phyloP scores from a whole-genome alignment of 306 rosid genomes.

The Citrullus colocynthis region DNA sequence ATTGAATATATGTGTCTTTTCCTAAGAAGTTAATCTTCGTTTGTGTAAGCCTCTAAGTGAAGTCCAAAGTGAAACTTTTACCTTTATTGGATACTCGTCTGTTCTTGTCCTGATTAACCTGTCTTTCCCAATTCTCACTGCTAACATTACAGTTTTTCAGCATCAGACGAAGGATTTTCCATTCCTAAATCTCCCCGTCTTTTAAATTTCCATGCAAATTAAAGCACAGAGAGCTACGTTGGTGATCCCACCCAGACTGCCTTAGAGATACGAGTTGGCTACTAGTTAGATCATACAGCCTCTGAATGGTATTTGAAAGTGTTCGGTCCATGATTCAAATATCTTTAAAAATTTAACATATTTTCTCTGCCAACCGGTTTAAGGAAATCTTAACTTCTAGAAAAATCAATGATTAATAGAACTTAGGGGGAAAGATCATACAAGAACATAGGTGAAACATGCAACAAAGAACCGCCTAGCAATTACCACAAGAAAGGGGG shows the following conservation, averaged over 20 bases:
- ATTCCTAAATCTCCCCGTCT: not conserved
- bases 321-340: not conserved
- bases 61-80: not conserved
- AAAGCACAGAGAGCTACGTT: not conserved
- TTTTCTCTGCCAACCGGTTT: not conserved
- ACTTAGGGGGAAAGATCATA: not conserved
- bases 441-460: not conserved
- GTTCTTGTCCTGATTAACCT: not conserved
- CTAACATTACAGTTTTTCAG: not conserved
- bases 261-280: not conserved
- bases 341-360: not conserved
- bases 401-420: not conserved
- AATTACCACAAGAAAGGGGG: not conserved
- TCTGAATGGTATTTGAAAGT: not conserved
- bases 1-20: not conserved
- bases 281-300: not conserved
- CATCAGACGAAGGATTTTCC: not conserved
- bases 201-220: not conserved
- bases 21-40: too few species aligned
- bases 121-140: not conserved
- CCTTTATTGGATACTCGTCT: not conserved
- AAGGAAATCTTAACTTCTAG: not conserved
- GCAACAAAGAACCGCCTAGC: not conserved
- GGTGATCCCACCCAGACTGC: not conserved
- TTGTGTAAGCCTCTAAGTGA: not conserved